These are phyloP conservation scores for Sordariomycetes sp. DNA, from an alignment of 2,329 filamentous ascomycete species.

Conservation along the genomic window DNA sequence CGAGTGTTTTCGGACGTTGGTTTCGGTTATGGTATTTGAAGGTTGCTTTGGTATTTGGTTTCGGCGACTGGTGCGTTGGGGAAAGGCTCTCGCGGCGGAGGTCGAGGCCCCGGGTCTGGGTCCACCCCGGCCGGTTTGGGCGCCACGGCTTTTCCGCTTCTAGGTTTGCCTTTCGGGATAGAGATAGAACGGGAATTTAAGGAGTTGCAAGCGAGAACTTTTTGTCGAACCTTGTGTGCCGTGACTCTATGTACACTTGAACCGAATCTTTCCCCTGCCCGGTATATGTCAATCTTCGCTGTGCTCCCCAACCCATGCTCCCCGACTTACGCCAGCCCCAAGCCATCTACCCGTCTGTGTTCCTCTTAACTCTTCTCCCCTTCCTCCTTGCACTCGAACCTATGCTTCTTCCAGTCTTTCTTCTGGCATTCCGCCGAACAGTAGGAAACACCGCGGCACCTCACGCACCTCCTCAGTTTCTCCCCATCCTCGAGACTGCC, in stretches of 20 bases:
- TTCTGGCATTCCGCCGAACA: constrained; percentile 43
- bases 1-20: background rate
- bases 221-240: background rate
- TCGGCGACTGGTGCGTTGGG: background rate
- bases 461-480: constrained; percentile 29
- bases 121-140: background rate
- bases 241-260: background rate
- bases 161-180: background rate
- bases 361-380: background rate
- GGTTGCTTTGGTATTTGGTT: background rate
- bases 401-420: constrained; percentile 42
- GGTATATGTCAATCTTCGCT: background rate
- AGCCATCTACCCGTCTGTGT: background rate
- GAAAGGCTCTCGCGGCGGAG: background rate
- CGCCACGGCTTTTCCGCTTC: background rate
- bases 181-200: background rate
- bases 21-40: background rate
- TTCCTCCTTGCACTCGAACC: constrained; percentile 24
- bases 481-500: constrained; percentile 13
- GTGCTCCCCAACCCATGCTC: background rate
- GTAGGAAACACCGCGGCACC: constrained; percentile 34
- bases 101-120: background rate
- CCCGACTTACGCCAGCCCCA: too few relatives aligned
- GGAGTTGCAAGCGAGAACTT: background rate
- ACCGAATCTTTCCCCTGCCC: background rate